A percentile compares a stretch with the other conserved stretches of the same genome.
These are phyloP conservation scores for Mycena galopus DNA, from an alignment of 768 basidiomycete species.

Conservation along the genomic window DNA sequence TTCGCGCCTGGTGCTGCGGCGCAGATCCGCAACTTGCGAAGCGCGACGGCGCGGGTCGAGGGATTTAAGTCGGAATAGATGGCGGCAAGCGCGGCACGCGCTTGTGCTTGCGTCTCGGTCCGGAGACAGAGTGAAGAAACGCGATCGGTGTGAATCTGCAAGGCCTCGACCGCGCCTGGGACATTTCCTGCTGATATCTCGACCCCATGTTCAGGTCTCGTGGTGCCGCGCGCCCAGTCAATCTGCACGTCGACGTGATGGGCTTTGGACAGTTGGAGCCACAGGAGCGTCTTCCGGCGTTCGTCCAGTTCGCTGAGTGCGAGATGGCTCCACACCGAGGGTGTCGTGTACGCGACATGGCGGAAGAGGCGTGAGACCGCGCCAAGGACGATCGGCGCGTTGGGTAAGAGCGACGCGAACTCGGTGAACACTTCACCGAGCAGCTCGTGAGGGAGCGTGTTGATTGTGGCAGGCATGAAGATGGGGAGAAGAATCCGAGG, in stretches of 20 bases:
- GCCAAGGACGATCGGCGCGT: constrained; percentile 50
- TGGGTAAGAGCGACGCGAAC: constrained; percentile 41
- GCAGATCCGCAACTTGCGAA: constrained; percentile 23
- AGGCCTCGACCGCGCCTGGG: constrained; percentile 10
- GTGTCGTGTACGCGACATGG: constrained; percentile 44
- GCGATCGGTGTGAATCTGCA: constrained; percentile 28
- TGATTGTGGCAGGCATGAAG: constrained; percentile 2
- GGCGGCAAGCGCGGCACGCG: constrained; percentile 35
- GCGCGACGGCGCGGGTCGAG: neutral
- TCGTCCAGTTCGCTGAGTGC: constrained; percentile 37
- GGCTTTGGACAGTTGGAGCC: constrained; percentile 46
- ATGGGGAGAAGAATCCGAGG: neutral
- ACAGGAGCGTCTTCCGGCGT: constrained; percentile 44
- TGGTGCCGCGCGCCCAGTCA: constrained; percentile 20
- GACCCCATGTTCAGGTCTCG: neutral
- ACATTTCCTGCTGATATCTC: neutral
- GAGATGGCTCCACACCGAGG: constrained; percentile 47
- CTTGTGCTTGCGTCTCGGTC: constrained; percentile 39
- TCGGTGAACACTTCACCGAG: constrained; percentile 51
- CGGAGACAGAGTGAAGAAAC: constrained; percentile 37
- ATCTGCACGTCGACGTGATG: constrained; percentile 42
- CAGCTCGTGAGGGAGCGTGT: constrained; percentile 48
- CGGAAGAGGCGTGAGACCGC: constrained; percentile 48
- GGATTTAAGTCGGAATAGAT: constrained; percentile 31
- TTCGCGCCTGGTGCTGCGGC: constrained; percentile 17